These are phyloP conservation scores for Solanum habrochaites DNA, from an alignment of 257 asterid species.

Conservation along the genomic window DNA sequence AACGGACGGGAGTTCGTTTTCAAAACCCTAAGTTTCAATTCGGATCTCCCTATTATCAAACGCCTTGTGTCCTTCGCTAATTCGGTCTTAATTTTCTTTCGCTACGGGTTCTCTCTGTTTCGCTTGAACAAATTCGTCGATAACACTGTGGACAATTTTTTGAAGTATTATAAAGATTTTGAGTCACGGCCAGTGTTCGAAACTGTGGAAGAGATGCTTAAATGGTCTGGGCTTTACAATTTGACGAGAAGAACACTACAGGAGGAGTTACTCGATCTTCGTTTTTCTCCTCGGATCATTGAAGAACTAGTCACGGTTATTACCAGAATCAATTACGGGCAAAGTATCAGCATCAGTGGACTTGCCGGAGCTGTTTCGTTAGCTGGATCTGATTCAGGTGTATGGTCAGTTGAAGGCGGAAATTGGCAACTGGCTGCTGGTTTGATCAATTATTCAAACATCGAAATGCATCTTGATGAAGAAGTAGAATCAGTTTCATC, in stretches of 20 bases:
- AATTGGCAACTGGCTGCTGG: conserved; percentile 98
- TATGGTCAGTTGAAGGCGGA: conserved; percentile 90
- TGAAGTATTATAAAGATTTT: conserved; percentile 55
- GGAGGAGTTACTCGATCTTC: conserved; percentile 45
- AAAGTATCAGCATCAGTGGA: conserved; percentile 82
- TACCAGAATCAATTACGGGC: conserved; percentile 92
- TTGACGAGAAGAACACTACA: conserved; percentile 48
- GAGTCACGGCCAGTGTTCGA: conserved; percentile 72
- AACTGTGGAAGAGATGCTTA: conserved; percentile 81
- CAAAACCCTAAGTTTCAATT: conserved; percentile 45
- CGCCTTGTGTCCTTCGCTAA: conserved; percentile 51
- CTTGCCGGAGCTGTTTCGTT: conserved; percentile 95
- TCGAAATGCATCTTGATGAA: conserved; percentile 62
- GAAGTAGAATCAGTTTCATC: conserved; percentile 69
- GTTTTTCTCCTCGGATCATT: conserved; percentile 52
- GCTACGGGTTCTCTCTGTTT: conserved; percentile 70
- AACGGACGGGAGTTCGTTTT: conserved; percentile 52
- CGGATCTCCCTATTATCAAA: conserved; percentile 34
- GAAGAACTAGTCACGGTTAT: conserved; percentile 87
- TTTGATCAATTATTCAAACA: conserved; percentile 57
- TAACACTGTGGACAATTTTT: conserved; percentile 39
- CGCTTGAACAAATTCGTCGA: conserved; percentile 65
- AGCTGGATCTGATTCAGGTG: conserved; percentile 87
- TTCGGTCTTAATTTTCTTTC: conserved; percentile 33
- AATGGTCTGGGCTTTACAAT: conserved; percentile 81